These are phyloP conservation scores for Coemansia javaensis DNA, from an alignment of 192 early-diverging fungal species.

Conservation along the genomic window DNA sequence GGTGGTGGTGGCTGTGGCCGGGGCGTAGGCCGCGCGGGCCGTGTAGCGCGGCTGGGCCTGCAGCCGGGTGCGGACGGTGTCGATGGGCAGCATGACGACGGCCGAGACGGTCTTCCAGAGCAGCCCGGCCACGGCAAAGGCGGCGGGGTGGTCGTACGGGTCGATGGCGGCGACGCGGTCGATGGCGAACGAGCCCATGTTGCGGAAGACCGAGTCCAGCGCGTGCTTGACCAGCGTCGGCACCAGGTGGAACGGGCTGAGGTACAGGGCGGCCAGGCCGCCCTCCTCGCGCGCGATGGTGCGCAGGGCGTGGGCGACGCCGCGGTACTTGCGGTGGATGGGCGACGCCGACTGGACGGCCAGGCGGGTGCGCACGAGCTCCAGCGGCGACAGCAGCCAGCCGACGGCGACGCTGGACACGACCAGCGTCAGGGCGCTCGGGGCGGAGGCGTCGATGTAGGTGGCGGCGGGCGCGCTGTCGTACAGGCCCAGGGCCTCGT, in stretches of 20 bases:
- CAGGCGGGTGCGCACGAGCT: conserved; percentile 82
- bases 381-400: conserved; percentile 80
- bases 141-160: conserved; percentile 57
- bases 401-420: conserved; percentile 72
- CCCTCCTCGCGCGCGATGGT: conserved; percentile 79
- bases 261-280: conserved; percentile 63
- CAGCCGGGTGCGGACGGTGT: conserved; percentile 79
- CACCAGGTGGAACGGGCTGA: conserved; percentile 59
- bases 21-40: conserved; percentile 3
- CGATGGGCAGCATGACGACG: conserved; percentile 75
- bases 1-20: not conserved
- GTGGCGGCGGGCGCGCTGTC: conserved; percentile 64
- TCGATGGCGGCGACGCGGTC: conserved; percentile 57
- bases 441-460: conserved; percentile 61
- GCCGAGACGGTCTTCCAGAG: conserved; percentile 67
- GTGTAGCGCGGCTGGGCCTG: conserved; percentile 71
- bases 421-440: conserved; percentile 63
- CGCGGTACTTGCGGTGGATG: conserved; percentile 73
- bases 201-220: conserved; percentile 66
- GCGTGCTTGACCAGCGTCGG: conserved; percentile 79
- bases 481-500: conserved; percentile 87
- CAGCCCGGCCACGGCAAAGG: conserved; percentile 60
- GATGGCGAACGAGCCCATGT: conserved; percentile 61
- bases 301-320: conserved; percentile 68
- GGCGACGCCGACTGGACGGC: conserved; percentile 79